These are phyloP conservation scores for Ganoderma lucidum DNA, from an alignment of 1,284 basidiomycete species.

Conservation along the genomic window DNA sequence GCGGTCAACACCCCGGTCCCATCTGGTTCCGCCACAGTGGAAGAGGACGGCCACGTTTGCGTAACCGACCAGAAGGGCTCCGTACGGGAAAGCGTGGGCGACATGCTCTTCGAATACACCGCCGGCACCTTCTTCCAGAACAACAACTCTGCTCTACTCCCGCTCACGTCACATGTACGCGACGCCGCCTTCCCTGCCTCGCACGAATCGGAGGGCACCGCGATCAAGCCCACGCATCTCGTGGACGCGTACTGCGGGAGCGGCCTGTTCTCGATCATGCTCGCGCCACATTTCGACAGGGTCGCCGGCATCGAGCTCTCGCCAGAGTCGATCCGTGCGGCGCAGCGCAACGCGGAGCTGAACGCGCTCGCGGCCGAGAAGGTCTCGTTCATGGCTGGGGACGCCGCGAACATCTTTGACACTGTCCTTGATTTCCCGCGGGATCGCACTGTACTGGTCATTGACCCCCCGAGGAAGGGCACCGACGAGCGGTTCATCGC, in stretches of 20 bases:
- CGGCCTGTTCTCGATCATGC: constrained; percentile 91
- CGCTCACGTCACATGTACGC: constrained; percentile 85
- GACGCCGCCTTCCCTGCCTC: constrained; percentile 67
- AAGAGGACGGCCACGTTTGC: constrained; percentile 69
- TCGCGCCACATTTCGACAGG: constrained; percentile 79
- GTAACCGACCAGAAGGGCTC: constrained; percentile 85
- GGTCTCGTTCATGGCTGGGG: constrained; percentile 71
- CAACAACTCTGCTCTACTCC: constrained; percentile 92
- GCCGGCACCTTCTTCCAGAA: constrained; percentile 98
- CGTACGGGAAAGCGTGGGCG: constrained; percentile 88
- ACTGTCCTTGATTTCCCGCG: constrained; percentile 74
- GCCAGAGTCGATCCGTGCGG: constrained; percentile 79
- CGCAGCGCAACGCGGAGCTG: constrained; percentile 81
- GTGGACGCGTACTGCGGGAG: constrained; percentile 94
- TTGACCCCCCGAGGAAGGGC: constrained; percentile 93
- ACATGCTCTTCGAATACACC: constrained; percentile 86
- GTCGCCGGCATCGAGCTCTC: constrained; percentile 95
- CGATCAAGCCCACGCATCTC: constrained; percentile 71
- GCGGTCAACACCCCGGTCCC: not conserved
- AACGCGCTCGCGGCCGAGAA: constrained; percentile 66
- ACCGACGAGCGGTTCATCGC: constrained; percentile 85
- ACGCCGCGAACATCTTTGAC: constrained; percentile 74
- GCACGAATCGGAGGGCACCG: not conserved
- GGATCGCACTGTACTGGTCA: constrained; percentile 73
- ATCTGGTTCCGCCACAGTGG: constrained; percentile 14